A percentile compares a stretch with the other conserved stretches of the same genome.
These are phyloP conservation scores for Takakia lepidozioides DNA, from an alignment of 225 moss, liverwort and hornwort genomes.

Conservation along the genomic window DNA sequence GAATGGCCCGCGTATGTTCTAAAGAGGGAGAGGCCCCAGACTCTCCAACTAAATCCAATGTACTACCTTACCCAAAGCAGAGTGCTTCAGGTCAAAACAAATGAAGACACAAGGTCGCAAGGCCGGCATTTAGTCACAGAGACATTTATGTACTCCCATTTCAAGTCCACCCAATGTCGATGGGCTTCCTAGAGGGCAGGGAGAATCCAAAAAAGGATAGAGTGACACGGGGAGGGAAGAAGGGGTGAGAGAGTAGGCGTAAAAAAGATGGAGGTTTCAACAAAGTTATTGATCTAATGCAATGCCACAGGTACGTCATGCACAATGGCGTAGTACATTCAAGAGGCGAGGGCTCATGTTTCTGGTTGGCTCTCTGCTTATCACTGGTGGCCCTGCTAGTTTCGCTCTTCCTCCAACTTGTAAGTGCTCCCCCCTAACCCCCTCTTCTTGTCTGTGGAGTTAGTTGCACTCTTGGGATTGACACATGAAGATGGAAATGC, in stretches of 20 bases:
- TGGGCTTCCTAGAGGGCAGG: too few species aligned
- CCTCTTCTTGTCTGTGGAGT: neutral
- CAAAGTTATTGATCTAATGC: neutral
- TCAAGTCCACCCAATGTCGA: too few species aligned
- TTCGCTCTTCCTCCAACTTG: conserved; percentile 69
- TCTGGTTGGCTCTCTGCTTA: conserved; percentile 65
- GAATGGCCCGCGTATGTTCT: too few species aligned
- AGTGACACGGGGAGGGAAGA: too few species aligned
- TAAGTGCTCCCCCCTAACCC: too few species aligned
- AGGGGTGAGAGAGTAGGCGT: neutral
- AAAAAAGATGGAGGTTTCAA: neutral
- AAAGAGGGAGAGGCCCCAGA: too few species aligned
- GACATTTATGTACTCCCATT: too few species aligned
- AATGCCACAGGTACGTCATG: conserved; percentile 16
- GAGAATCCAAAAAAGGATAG: too few species aligned
- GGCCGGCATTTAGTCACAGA: too few species aligned
- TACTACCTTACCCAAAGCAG: too few species aligned
- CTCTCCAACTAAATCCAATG: too few species aligned
- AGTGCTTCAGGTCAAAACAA: too few species aligned
- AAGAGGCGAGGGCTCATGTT: conserved; percentile 71
- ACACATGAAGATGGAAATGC: neutral
- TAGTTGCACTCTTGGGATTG: neutral
- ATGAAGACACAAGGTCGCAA: neutral
- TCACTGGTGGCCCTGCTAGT: conserved; percentile 65
- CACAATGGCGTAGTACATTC: conserved; percentile 32